Evolutionary conservation across 345 rosid species (phyloP).

Genomic region (Streptanthus diversifolius): DNA sequence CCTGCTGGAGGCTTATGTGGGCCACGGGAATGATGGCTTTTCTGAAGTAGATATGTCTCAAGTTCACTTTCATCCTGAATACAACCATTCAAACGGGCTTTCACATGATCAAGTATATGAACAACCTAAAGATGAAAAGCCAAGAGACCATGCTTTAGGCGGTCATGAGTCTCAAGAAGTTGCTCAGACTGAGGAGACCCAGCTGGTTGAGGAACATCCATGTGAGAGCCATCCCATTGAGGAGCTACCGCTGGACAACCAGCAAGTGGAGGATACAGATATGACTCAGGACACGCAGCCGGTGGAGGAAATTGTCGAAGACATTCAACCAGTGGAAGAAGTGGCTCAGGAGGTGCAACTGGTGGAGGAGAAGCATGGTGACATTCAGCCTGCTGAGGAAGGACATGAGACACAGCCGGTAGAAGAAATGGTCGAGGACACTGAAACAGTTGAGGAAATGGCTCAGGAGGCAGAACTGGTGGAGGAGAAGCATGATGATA

Average conservation of each 20-base stretch:
- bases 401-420: slow-evolving; percentile 13
- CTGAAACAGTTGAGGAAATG: slow-evolving; percentile 8
- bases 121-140: slow-evolving; percentile 20
- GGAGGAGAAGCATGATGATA: too few relatives aligned
- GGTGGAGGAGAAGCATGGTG: slow-evolving; percentile 10
- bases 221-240: too few relatives aligned
- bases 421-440: slow-evolving; percentile 18
- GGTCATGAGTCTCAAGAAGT: slow-evolving; percentile 8
- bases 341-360: neutral
- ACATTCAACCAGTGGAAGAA: slow-evolving; percentile 18
- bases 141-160: slow-evolving; percentile 9
- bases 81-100: slow-evolving; percentile 22
- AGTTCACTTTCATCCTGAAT: slow-evolving; percentile 36
- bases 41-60: slow-evolving; percentile 26
- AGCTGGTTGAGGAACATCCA: neutral
- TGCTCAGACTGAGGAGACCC: slow-evolving; percentile 2
- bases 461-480: neutral
- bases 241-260: neutral
- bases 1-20: slow-evolving; percentile 39
- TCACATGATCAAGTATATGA: slow-evolving; percentile 27
- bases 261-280: slow-evolving; percentile 1
- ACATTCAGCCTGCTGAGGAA: slow-evolving; percentile 17
- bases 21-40: slow-evolving; percentile 37
- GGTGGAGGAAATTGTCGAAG: too few relatives aligned
- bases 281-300: slow-evolving; percentile 4